These are phyloP conservation scores for Talaromyces albobiverticillius DNA, from an alignment of 2,329 filamentous ascomycete species.

Conservation along the genomic window DNA sequence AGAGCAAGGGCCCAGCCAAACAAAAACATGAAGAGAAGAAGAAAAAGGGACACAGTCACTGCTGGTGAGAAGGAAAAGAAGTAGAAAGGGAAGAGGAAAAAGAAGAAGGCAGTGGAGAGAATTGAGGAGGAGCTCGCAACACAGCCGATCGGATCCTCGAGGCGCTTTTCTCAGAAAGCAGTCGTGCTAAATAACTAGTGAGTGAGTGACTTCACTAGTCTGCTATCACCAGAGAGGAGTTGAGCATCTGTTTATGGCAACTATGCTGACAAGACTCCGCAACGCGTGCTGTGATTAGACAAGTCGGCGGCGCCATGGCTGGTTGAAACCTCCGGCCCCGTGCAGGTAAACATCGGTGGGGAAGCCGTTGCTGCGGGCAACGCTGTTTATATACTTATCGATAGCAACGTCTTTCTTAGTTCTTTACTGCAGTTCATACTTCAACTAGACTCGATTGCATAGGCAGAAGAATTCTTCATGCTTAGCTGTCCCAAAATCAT, in stretches of 20 bases:
- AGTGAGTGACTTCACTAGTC: neutral
- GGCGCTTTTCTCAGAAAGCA: neutral
- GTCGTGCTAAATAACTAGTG: too few relatives aligned
- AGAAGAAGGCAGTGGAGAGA: neutral
- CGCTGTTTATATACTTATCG: neutral
- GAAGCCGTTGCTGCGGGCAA: slow-evolving; percentile 14
- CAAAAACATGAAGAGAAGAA: slow-evolving; percentile 8
- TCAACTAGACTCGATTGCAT: too few relatives aligned
- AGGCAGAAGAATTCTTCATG: too few relatives aligned
- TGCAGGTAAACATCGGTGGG: slow-evolving; percentile 14
- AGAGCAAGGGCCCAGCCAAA: slow-evolving; percentile 8
- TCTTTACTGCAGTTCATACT: too few relatives aligned
- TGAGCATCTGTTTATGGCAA: too few relatives aligned
- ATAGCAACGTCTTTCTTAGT: neutral
- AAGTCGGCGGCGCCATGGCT: too few relatives aligned
- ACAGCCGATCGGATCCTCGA: slow-evolving; percentile 1
- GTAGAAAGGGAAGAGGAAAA: neutral
- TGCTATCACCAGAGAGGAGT: neutral
- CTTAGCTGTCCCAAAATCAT: too few relatives aligned
- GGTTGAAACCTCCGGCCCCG: slow-evolving; percentile 13
- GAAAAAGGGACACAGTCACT: slow-evolving; percentile 1
- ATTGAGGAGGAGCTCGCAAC: neutral
- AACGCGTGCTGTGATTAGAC: neutral
- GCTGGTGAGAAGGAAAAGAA: neutral
- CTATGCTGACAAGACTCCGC: neutral